Evolutionary conservation across 148 eudicot species (phyloP).

Genomic region (Vaccinium darrowii): DNA sequence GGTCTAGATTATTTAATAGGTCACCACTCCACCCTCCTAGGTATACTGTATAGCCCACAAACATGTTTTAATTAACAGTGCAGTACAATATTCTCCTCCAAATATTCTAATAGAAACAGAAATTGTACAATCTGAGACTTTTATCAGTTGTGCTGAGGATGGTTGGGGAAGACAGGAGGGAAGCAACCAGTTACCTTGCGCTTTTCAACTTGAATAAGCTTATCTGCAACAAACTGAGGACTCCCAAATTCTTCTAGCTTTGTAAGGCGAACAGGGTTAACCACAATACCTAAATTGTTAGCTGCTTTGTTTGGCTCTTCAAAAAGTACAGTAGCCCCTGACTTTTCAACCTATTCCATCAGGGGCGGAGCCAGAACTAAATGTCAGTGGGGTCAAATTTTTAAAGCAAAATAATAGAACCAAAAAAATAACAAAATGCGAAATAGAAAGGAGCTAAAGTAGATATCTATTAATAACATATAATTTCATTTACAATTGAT

Average conservation of each 20-base stretch:
- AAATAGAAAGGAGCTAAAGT: no score
- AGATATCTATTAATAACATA: no score
- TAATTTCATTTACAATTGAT: no score
- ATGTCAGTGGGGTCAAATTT: no score
- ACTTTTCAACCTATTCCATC: slow-evolving; percentile 68
- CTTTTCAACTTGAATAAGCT: slow-evolving; percentile 82
- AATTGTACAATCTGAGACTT: not conserved
- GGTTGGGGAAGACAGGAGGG: not conserved
- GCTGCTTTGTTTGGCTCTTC: slow-evolving; percentile 69
- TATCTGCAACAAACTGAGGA: slow-evolving; percentile 82
- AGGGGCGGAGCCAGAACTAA: no score
- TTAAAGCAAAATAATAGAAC: no score
- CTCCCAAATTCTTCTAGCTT: slow-evolving; percentile 70
- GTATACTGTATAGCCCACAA: not conserved
- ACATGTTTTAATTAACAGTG: not conserved
- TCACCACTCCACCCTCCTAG: not conserved
- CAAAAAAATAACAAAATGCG: no score
- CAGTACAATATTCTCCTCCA: not conserved
- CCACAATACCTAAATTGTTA: slow-evolving; percentile 83
- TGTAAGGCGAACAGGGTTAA: slow-evolving; percentile 69
- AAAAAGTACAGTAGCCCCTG: slow-evolving; percentile 83
- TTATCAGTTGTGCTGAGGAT: not conserved
- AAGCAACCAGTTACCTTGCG: slow-evolving; percentile 55
- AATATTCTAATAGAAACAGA: not conserved
- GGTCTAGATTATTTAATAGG: not conserved